Conservation (phyloP, 1,139 yeast species). For the Yamadazyma kanchanaburiensis region DNA sequence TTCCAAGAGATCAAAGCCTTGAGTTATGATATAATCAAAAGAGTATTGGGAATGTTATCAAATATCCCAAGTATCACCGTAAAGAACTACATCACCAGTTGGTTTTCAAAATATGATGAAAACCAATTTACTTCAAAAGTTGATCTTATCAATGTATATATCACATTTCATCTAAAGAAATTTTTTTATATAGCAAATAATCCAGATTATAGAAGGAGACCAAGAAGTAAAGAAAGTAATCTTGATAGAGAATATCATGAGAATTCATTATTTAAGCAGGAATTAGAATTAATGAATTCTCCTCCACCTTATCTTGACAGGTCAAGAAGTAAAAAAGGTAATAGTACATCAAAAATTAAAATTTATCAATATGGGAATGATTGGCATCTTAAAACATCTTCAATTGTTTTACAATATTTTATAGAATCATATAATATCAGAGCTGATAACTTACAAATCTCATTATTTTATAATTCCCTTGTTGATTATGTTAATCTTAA, state of each 20-base stretch:
- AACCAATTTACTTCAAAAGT: constrained; percentile 45
- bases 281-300: constrained; percentile 13
- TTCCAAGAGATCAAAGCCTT: constrained; percentile 51
- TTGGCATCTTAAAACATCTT: constrained; percentile 76
- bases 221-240: background rate
- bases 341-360: constrained; percentile 41
- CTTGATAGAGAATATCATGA: constrained; percentile 20
- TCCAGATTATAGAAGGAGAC: constrained; percentile 21
- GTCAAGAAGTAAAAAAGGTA: constrained; percentile 7
- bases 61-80: constrained; percentile 39
- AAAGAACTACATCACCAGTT: constrained; percentile 47
- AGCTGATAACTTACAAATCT: constrained; percentile 37
- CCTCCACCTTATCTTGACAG: constrained; percentile 11
- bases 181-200: constrained; percentile 35
- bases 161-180: constrained; percentile 57
- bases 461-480: constrained; percentile 72
- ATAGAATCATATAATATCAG: constrained; percentile 50
- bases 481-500: constrained; percentile 76
- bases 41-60: constrained; percentile 64
- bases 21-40: constrained; percentile 62
- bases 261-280: constrained; percentile 15
- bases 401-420: constrained; percentile 53
- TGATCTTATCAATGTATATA: constrained; percentile 57
- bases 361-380: constrained; percentile 68
- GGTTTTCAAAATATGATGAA: constrained; percentile 49